A percentile compares a stretch with the other conserved stretches of the same genome.
Evolutionary conservation across 2,329 filamentous ascomycete genomes (phyloP).

Genomic region (Penicillium sp.): DNA sequence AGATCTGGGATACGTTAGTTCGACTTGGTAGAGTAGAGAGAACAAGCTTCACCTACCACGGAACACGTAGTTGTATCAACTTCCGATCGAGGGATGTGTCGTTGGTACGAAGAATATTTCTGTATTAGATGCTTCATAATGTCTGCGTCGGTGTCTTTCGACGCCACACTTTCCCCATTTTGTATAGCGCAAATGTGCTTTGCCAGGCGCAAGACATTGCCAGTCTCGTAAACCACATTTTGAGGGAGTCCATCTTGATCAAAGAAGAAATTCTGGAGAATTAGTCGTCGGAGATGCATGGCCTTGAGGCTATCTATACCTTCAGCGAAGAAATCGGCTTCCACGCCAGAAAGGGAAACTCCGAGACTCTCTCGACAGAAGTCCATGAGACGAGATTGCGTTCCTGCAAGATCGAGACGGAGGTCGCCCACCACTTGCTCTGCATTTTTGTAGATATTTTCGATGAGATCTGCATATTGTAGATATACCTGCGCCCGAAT

Average conservation of each 20-base stretch:
- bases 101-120: conserved; percentile 46
- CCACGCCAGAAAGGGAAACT: conserved; percentile 28
- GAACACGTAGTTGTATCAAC: conserved; percentile 17
- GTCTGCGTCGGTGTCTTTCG: conserved; percentile 18
- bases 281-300: conserved; percentile 44
- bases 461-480: conserved; percentile 46
- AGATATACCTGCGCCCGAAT: conserved; percentile 52
- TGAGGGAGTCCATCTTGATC: conserved; percentile 23
- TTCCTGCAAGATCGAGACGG: conserved; percentile 29
- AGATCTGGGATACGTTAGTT: conserved; percentile 19
- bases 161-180: conserved; percentile 12
- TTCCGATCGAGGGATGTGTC: conserved; percentile 22
- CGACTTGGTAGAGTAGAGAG: neutral
- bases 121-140: conserved; percentile 48
- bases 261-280: conserved; percentile 42
- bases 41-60: conserved; percentile 19
- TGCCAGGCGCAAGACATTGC: conserved; percentile 40
- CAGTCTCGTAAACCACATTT: conserved; percentile 47
- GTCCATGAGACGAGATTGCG: conserved; percentile 34
- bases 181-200: conserved; percentile 31
- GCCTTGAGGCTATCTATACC: conserved; percentile 51
- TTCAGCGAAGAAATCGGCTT: conserved; percentile 45
- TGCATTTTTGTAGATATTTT: conserved; percentile 25
- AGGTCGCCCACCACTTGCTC: conserved; percentile 27
- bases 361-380: conserved; percentile 32